Evolutionary conservation across 2,329 filamentous ascomycete species (phyloP).

Genomic region (Diaporthe vaccinii): DNA sequence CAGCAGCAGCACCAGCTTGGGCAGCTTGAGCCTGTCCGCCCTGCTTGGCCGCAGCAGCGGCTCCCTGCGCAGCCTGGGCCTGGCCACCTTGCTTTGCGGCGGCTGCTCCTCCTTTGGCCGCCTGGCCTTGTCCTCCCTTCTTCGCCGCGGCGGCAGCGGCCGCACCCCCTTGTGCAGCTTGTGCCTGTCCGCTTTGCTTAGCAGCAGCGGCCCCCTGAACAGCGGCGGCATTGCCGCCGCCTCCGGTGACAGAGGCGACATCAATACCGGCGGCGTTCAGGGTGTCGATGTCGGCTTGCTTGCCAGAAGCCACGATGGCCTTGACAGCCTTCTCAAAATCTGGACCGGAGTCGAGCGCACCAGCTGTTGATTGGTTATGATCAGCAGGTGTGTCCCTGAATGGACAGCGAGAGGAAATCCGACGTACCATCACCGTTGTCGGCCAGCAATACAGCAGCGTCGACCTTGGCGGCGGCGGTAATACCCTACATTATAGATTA

Average conservation of each 20-base stretch:
- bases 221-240: neutral
- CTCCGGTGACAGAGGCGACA: neutral
- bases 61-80: neutral
- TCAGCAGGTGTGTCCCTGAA: neutral
- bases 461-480: constrained; percentile 26
- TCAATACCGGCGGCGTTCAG: constrained; percentile 28
- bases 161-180: neutral
- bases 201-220: neutral
- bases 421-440: constrained; percentile 31
- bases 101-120: neutral
- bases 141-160: neutral
- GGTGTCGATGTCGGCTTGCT: constrained; percentile 16
- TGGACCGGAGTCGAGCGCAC: constrained; percentile 18
- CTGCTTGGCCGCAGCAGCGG: neutral
- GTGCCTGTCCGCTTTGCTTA: neutral
- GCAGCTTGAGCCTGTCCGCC: too few species aligned
- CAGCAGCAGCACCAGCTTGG: neutral
- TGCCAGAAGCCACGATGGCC: constrained; percentile 22
- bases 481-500: neutral
- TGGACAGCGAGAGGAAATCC: neutral
- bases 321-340: constrained; percentile 33
- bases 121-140: neutral
- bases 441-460: constrained; percentile 32
- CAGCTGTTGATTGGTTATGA: neutral
- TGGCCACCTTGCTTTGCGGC: neutral